phyloP scores from a whole-genome alignment of 2,329 filamentous ascomycete species.

The Calonectria hongkongensis region DNA sequence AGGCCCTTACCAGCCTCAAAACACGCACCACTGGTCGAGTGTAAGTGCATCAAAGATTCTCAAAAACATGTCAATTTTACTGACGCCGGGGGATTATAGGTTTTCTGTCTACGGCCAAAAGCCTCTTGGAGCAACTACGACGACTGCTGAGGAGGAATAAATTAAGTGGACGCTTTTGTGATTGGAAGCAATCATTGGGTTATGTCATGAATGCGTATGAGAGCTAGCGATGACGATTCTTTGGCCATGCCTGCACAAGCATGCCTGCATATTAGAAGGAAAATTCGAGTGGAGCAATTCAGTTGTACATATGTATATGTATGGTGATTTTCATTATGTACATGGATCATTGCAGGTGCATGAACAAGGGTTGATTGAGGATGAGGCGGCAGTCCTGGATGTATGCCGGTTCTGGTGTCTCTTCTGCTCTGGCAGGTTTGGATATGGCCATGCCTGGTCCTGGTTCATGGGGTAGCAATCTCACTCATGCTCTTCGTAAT shows the following conservation, averaged over 20 bases:
- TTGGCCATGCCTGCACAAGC: background rate
- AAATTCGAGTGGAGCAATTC: background rate
- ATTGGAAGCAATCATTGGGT: background rate
- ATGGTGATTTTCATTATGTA: background rate
- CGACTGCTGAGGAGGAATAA: background rate
- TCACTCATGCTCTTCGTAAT: no score
- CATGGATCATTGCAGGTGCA: background rate
- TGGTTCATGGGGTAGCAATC: no score
- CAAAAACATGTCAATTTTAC: background rate
- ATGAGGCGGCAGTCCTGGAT: no score
- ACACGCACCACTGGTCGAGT: constrained; percentile 44
- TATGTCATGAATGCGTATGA: background rate
- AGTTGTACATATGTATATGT: background rate
- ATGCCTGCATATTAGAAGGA: background rate
- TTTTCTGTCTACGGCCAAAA: constrained; percentile 19
- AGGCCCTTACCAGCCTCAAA: constrained; percentile 40
- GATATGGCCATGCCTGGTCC: no score
- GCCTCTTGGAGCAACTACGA: background rate
- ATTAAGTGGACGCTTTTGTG: background rate
- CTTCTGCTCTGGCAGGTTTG: no score
- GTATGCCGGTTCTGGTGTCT: no score
- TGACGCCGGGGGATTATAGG: background rate
- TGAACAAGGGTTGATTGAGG: background rate
- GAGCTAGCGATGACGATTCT: background rate
- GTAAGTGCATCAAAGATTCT: constrained; percentile 34